Percentiles rank a stretch among this genome's conserved stretches.
These are phyloP conservation scores for Meyerozyma guilliermondii DNA, from an alignment of 1,139 yeast genomes.

Conservation along the genomic window DNA sequence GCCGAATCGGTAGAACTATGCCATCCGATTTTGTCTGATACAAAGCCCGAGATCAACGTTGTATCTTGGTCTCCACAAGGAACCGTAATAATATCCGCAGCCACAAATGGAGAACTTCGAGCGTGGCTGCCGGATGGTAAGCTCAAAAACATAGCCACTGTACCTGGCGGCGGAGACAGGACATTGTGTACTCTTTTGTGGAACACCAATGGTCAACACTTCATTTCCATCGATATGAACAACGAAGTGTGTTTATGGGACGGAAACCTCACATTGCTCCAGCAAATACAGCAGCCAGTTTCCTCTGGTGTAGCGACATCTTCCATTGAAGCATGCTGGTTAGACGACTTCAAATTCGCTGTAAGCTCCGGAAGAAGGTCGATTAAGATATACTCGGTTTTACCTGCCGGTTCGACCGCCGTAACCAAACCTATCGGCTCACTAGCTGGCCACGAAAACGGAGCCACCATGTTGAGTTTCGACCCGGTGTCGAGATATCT, in stretches of 20 bases:
- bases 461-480: conserved; percentile 54
- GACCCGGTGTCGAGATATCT: conserved; percentile 48
- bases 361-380: conserved; percentile 47
- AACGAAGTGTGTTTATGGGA: conserved; percentile 37
- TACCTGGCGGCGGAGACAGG: background rate
- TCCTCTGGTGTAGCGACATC: conserved; percentile 4
- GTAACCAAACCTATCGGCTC: conserved; percentile 49
- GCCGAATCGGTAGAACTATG: conserved; percentile 31
- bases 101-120: conserved; percentile 59
- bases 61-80: conserved; percentile 68
- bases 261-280: conserved; percentile 29
- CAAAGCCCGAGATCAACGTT: conserved; percentile 30
- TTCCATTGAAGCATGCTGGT: conserved; percentile 51
- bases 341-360: conserved; percentile 65
- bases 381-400: conserved; percentile 54
- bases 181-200: conserved; percentile 26
- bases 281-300: conserved; percentile 19
- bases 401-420: conserved; percentile 7
- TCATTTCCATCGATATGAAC: conserved; percentile 29
- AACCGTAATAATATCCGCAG: conserved; percentile 49
- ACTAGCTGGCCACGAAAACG: conserved; percentile 63
- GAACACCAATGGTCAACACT: conserved; percentile 32
- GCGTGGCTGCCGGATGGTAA: conserved; percentile 67
- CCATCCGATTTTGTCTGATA: conserved; percentile 28
- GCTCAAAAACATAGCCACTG: conserved; percentile 48